phyloP scores from a whole-genome alignment of 75 land plant genomes.

The Cunninghamia lanceolata region DNA sequence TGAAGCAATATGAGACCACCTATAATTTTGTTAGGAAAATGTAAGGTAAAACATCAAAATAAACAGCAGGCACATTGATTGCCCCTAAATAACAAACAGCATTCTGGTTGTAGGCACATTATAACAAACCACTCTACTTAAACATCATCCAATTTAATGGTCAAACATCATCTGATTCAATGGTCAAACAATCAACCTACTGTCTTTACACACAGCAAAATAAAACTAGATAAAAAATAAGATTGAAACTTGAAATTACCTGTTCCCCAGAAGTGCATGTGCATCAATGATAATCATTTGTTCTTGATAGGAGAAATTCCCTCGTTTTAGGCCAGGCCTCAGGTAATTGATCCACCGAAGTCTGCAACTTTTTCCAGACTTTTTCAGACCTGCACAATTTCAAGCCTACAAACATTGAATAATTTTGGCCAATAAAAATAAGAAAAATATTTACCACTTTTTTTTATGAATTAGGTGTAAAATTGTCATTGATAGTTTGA shows the following conservation, averaged over 20 bases:
- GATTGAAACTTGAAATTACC: neutral
- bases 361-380: slow-evolving; percentile 36
- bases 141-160: too few species aligned
- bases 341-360: slow-evolving; percentile 31
- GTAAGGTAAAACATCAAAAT: neutral
- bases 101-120: neutral
- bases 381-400: slow-evolving; percentile 14
- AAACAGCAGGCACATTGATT: neutral
- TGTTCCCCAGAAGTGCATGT: slow-evolving; percentile 29
- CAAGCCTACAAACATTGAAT: neutral
- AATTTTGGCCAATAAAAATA: too few species aligned
- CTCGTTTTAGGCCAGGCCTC: slow-evolving; percentile 29
- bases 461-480: too few species aligned
- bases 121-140: too few species aligned
- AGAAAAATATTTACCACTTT: too few species aligned
- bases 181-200: neutral
- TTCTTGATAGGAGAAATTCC: slow-evolving; percentile 21
- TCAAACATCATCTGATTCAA: too few species aligned
- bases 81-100: neutral
- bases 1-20: slow-evolving; percentile 36
- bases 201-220: neutral
- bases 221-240: too few species aligned
- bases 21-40: neutral
- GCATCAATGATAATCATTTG: slow-evolving; percentile 21
- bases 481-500: too few species aligned